These are phyloP conservation scores for Vaccinium vitisidaea DNA, from an alignment of 148 eudicot species.

Conservation along the genomic window DNA sequence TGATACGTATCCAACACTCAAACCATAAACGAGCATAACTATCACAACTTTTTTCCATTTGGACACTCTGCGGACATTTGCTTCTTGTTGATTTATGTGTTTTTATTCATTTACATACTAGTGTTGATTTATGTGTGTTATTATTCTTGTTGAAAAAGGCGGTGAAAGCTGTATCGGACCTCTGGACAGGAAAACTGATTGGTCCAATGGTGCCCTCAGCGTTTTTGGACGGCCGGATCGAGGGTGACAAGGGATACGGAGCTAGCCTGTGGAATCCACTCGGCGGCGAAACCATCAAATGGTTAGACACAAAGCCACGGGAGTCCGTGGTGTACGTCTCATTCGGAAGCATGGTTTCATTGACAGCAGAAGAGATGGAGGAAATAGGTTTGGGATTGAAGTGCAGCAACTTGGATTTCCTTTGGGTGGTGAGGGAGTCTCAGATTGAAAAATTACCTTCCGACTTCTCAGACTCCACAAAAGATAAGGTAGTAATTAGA, in stretches of 20 bases:
- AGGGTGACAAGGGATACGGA: conserved; percentile 49
- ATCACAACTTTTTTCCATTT: too few relatives aligned
- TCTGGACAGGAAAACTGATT: conserved; percentile 58
- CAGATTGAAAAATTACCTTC: conserved; percentile 30
- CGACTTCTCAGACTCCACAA: conserved; percentile 22
- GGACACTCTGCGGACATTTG: too few relatives aligned
- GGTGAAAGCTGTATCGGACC: conserved; percentile 20
- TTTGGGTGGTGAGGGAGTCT: conserved; percentile 62
- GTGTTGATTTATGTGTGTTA: background rate
- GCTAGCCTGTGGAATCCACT: conserved; percentile 56
- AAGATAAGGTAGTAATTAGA: background rate
- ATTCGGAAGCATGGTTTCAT: conserved; percentile 61
- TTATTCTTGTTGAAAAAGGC: conserved; percentile 17
- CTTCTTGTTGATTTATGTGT: background rate
- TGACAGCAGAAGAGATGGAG: conserved; percentile 44
- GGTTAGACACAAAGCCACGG: conserved; percentile 40
- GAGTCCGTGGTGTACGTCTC: conserved; percentile 53
- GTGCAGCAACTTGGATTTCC: conserved; percentile 30
- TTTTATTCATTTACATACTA: too few relatives aligned
- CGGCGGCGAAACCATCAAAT: conserved; percentile 31
- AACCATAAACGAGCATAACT: too few relatives aligned
- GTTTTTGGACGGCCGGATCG: conserved; percentile 48
- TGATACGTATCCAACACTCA: too few relatives aligned
- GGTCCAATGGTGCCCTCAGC: conserved; percentile 75
- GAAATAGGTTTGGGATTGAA: conserved; percentile 43